A percentile compares a stretch with the other conserved stretches of the same genome.
Conservation (phyloP, 345 rosid species). For the Eutrema heterophyllum region DNA sequence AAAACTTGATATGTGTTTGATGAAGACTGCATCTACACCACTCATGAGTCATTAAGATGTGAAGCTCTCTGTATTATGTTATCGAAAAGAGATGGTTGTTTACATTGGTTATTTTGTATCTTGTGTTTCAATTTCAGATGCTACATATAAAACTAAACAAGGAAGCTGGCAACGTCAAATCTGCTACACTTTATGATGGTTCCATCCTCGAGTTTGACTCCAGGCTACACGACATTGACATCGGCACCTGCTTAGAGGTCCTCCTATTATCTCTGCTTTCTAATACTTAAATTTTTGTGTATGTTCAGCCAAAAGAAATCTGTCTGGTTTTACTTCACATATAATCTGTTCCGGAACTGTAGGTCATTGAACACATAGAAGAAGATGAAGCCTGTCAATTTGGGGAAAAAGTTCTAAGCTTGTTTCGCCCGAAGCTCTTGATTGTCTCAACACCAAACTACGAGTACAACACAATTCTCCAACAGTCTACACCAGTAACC, state of each 20-base stretch:
- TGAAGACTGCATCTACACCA: too few species aligned
- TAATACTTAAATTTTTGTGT: background rate
- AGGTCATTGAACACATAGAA: constrained; percentile 99
- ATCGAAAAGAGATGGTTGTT: background rate
- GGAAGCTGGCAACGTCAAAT: constrained; percentile 42
- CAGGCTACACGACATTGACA: constrained; percentile 61
- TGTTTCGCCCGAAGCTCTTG: constrained; percentile 58
- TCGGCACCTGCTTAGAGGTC: constrained; percentile 96
- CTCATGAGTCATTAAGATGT: too few species aligned
- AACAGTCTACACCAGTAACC: constrained; percentile 34
- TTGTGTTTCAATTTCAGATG: constrained; percentile 46
- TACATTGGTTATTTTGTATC: background rate
- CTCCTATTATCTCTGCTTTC: background rate
- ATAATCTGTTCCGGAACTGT: background rate
- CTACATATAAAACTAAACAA: constrained; percentile 70
- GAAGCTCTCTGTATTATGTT: too few species aligned
- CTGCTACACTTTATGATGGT: constrained; percentile 79
- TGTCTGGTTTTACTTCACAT: background rate
- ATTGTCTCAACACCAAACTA: constrained; percentile 92
- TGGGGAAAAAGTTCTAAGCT: constrained; percentile 59
- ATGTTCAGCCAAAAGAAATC: background rate
- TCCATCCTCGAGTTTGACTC: constrained; percentile 73
- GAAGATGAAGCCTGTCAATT: constrained; percentile 72
- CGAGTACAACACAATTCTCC: constrained; percentile 85
- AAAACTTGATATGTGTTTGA: too few species aligned